These are phyloP conservation scores for Daldinia concentrica DNA, from an alignment of 495 filamentous ascomycete genomes.

Conservation along the genomic window DNA sequence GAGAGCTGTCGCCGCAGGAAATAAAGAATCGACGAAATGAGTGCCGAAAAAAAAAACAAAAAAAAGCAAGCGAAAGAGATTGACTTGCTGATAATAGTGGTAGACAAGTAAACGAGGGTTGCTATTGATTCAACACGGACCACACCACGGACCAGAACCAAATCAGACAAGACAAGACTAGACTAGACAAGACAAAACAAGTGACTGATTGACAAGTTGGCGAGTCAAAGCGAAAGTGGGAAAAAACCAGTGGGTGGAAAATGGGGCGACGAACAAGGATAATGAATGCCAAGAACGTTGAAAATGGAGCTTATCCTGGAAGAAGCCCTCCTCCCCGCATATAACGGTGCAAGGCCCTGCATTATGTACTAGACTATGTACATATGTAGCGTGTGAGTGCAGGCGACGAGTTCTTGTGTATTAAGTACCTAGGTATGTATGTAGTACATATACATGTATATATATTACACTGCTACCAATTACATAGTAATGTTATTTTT, in stretches of 20 bases:
- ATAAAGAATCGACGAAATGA: conserved; percentile 26
- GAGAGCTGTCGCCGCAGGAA: conserved; percentile 9
- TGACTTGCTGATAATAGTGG: conserved; percentile 7
- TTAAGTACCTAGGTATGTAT: too few species aligned
- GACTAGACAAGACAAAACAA: too few species aligned
- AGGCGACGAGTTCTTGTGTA: too few species aligned
- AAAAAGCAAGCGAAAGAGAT: conserved; percentile 14
- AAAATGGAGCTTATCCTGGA: conserved; percentile 28
- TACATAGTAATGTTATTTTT: too few species aligned
- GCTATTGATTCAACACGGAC: conserved; percentile 13
- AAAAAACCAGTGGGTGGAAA: conserved; percentile 38
- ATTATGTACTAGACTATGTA: too few species aligned
- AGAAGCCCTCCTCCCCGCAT: conserved; percentile 33
- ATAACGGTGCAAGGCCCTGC: conserved; percentile 14
- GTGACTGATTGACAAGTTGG: conserved; percentile 13
- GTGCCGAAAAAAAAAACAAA: conserved; percentile 25
- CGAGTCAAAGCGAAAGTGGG: conserved; percentile 28
- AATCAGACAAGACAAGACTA: conserved; percentile 23
- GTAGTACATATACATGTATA: too few species aligned
- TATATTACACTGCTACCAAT: too few species aligned
- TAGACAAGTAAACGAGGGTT: conserved; percentile 11
- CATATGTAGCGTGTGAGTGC: conserved; percentile 9
- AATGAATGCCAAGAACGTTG: conserved; percentile 19
- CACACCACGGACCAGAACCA: conserved; percentile 10
- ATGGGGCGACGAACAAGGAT: conserved; percentile 37